A percentile compares a stretch with the other conserved stretches of the same genome.
Evolutionary conservation across 2,329 filamentous ascomycete genomes (phyloP).

Genomic region (Aspergillus proliferans): DNA sequence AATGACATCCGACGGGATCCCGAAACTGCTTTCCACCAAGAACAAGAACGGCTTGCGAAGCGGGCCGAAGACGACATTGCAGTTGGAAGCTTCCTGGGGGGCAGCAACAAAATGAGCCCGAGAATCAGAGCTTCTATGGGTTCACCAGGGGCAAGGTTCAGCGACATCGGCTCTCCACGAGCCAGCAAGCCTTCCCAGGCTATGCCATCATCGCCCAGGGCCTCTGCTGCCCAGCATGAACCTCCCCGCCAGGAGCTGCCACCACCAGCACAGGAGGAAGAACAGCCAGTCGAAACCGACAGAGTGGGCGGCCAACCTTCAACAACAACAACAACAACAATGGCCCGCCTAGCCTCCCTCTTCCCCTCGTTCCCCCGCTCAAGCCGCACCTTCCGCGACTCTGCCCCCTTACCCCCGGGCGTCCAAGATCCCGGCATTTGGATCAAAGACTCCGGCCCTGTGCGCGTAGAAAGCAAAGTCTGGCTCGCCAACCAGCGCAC

Average conservation of each 20-base stretch:
- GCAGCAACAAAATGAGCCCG: conserved; percentile 25
- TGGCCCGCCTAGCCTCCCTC: conserved; percentile 56
- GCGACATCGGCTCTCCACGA: conserved; percentile 18
- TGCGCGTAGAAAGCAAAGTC: conserved; percentile 94
- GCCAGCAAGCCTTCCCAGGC: conserved; percentile 20
- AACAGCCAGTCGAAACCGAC: conserved; percentile 18
- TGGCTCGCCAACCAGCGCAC: conserved; percentile 98
- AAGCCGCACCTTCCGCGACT: conserved; percentile 49
- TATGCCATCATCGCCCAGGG: conserved; percentile 15
- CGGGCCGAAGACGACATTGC: conserved; percentile 80
- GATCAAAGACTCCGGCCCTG: conserved; percentile 89
- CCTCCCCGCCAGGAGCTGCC: conserved; percentile 22
- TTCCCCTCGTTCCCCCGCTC: conserved; percentile 82
- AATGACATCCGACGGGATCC: conserved; percentile 92
- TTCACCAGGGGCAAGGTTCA: conserved; percentile 26
- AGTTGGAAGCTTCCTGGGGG: conserved; percentile 79
- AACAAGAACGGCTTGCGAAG: conserved; percentile 76
- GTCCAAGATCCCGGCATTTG: conserved; percentile 78
- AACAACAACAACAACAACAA: conserved; percentile 35
- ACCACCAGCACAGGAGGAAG: conserved; percentile 41
- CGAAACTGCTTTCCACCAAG: conserved; percentile 80
- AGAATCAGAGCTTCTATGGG: conserved; percentile 23
- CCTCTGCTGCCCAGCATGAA: conserved; percentile 39
- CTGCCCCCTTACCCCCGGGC: conserved; percentile 66
- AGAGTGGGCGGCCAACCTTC: conserved; percentile 37